Conservation (phyloP, 371 early-diverging fungal species). For the Apophysomyces sp. region DNA sequence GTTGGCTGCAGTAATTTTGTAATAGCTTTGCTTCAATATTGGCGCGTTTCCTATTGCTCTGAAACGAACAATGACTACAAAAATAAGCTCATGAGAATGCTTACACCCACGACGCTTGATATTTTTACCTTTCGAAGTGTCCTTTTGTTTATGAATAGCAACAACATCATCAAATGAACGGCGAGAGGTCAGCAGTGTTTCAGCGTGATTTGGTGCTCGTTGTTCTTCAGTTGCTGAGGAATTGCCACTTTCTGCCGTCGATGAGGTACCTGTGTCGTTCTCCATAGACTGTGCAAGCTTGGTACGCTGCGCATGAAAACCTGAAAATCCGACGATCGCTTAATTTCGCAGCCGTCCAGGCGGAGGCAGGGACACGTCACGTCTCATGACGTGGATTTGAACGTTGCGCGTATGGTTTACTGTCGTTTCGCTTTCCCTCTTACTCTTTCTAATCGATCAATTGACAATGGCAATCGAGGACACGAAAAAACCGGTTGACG, state of each 20-base stretch:
- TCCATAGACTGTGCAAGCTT: background rate
- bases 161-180: slow-evolving; percentile 28
- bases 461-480: slow-evolving; percentile 22
- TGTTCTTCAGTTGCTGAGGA: background rate
- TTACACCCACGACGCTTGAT: background rate
- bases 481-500: slow-evolving; percentile 12
- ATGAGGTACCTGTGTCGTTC: background rate
- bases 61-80: slow-evolving; percentile 83
- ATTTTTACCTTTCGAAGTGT: slow-evolving; percentile 44
- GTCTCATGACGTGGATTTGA: slow-evolving; percentile 1
- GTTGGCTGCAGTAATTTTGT: slow-evolving; percentile 80
- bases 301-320: background rate
- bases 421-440: background rate
- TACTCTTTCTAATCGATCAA: slow-evolving; percentile 6
- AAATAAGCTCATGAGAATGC: background rate
- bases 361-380: background rate
- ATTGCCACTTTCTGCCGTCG: background rate
- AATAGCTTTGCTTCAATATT: slow-evolving; percentile 82
- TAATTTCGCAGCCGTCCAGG: background rate
- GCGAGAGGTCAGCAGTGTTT: background rate
- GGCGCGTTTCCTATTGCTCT: slow-evolving; percentile 90
- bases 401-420: background rate
- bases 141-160: slow-evolving; percentile 40
- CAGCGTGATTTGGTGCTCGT: background rate
- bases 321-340: background rate